Evolutionary conservation across 2,329 filamentous ascomycete genomes (phyloP).

Genomic region (Dissoconium aciculare): DNA sequence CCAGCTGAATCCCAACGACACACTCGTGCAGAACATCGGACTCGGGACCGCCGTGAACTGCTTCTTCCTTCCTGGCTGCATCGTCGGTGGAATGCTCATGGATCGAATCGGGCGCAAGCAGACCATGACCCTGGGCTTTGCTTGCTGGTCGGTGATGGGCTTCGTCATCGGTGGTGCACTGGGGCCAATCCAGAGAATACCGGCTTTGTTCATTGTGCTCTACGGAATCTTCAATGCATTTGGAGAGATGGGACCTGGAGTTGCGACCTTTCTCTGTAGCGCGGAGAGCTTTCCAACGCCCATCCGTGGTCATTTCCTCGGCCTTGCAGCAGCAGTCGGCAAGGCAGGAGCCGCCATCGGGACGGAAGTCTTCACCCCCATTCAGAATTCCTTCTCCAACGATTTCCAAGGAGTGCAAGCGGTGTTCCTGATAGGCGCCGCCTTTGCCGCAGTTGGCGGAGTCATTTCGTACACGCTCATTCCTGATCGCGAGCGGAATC

Average conservation of each 20-base stretch:
- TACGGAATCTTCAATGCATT: constrained; percentile 64
- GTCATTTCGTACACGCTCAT: constrained; percentile 33
- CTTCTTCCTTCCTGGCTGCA: constrained; percentile 73
- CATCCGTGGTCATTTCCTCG: constrained; percentile 57
- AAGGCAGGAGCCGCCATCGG: constrained; percentile 69
- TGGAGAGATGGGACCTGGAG: constrained; percentile 69
- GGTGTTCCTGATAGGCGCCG: constrained; percentile 37
- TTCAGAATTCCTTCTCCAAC: constrained; percentile 24
- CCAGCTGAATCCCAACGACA: constrained; percentile 42
- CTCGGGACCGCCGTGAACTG: constrained; percentile 79
- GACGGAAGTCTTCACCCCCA: constrained; percentile 51
- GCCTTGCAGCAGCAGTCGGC: constrained; percentile 54
- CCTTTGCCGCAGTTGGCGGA: constrained; percentile 34
- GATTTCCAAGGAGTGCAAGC: constrained; percentile 33
- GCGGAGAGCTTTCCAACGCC: constrained; percentile 77
- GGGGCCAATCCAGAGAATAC: constrained; percentile 39
- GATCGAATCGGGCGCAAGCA: constrained; percentile 66
- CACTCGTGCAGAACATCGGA: constrained; percentile 65
- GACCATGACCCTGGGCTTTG: constrained; percentile 55
- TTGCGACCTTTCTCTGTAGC: constrained; percentile 63
- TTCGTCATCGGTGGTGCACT: constrained; percentile 80
- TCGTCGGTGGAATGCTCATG: constrained; percentile 58
- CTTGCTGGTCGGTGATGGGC: constrained; percentile 40
- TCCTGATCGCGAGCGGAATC: constrained; percentile 29
- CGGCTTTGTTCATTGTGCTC: constrained; percentile 58